Percentiles rank a stretch among this genome's conserved stretches.
phyloP scores from a whole-genome alignment of 257 asterid genomes.

The Solanum sitiens region DNA sequence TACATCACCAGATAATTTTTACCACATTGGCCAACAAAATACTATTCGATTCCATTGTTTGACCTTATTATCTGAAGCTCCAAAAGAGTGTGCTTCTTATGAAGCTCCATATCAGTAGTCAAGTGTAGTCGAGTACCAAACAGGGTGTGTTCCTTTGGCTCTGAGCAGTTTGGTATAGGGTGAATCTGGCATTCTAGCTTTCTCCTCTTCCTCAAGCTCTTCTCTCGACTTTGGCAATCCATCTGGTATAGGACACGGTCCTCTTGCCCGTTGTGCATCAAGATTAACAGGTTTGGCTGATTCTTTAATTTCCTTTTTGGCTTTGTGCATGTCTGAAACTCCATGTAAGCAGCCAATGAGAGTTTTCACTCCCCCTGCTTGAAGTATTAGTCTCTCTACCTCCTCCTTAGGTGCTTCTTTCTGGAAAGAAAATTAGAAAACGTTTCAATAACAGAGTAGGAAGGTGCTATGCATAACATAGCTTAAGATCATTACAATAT shows the following conservation, averaged over 20 bases:
- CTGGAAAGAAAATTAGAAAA: constrained; percentile 17
- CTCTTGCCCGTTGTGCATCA: neutral
- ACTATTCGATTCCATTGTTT: neutral
- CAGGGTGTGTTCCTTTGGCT: constrained; percentile 57
- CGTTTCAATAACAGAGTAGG: neutral
- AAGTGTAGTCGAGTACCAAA: constrained; percentile 67
- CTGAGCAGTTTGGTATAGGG: constrained; percentile 74
- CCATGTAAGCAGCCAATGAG: constrained; percentile 70
- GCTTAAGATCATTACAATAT: neutral
- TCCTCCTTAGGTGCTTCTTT: constrained; percentile 70
- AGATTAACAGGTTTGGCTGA: neutral
- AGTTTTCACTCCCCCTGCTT: constrained; percentile 77
- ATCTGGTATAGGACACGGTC: constrained; percentile 59
- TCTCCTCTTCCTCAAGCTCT: constrained; percentile 90
- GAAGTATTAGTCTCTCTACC: constrained; percentile 63
- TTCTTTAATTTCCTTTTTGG: constrained; percentile 21
- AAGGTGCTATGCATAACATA: neutral
- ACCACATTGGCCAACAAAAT: neutral
- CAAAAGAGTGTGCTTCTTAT: neutral
- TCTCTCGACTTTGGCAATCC: constrained; percentile 69
- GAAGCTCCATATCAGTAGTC: constrained; percentile 30
- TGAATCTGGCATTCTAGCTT: constrained; percentile 74
- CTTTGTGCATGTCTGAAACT: constrained; percentile 45
- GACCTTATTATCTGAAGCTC: neutral
- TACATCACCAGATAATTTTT: neutral